Evolutionary conservation across 495 filamentous ascomycete genomes (phyloP).

Genomic region (Podospora tetraspora): DNA sequence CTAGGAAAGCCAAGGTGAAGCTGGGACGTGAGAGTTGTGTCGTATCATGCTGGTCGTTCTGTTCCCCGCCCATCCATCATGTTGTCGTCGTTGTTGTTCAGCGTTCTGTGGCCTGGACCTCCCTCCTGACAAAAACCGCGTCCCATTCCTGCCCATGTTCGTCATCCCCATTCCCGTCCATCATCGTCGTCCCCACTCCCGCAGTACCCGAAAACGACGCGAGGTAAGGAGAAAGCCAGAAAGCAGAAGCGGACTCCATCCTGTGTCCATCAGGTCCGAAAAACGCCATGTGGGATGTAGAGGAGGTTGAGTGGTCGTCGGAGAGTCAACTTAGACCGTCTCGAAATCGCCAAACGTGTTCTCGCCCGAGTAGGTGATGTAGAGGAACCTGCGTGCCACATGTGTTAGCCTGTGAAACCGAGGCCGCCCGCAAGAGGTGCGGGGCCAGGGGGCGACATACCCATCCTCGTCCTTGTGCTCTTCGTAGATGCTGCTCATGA

Average conservation of each 20-base stretch:
- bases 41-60: neutral
- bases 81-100: neutral
- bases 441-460: constrained; percentile 33
- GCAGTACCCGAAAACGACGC: neutral
- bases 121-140: neutral
- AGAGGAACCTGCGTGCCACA: constrained; percentile 39
- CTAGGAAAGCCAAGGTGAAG: neutral
- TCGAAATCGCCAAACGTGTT: constrained; percentile 83
- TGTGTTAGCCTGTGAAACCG: constrained; percentile 14
- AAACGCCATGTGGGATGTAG: constrained; percentile 18
- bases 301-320: constrained; percentile 7
- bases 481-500: constrained; percentile 99
- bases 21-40: neutral
- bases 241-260: constrained; percentile 17
- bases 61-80: neutral
- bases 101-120: neutral
- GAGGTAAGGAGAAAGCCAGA: constrained; percentile 8
- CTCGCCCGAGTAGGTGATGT: constrained; percentile 92
- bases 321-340: constrained; percentile 22
- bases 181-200: neutral
- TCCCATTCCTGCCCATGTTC: neutral
- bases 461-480: constrained; percentile 88
- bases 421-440: neutral
- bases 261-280: constrained; percentile 15
- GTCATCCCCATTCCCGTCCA: neutral